Percentiles rank a stretch among this genome's conserved stretches.
phyloP scores from a whole-genome alignment of 306 rosid species.

The Begonia loranthoides region DNA sequence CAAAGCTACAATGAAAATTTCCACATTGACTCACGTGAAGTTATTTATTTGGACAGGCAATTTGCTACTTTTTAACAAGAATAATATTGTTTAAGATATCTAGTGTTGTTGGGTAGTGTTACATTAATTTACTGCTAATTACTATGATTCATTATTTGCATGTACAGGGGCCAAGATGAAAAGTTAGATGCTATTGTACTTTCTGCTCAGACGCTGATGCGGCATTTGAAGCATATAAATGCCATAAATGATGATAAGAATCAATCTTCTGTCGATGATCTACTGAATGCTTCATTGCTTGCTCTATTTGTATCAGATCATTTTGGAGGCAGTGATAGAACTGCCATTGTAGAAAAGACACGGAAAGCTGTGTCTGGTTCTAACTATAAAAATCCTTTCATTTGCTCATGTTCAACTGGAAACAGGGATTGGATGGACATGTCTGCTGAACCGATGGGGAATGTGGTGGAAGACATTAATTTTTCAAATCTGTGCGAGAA shows the following conservation, averaged over 20 bases:
- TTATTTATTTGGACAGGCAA: slow-evolving; percentile 78
- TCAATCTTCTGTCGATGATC: slow-evolving; percentile 27
- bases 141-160: slow-evolving; percentile 10
- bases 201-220: slow-evolving; percentile 63
- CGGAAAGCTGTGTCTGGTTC: slow-evolving; percentile 80
- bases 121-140: no score
- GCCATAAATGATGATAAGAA: slow-evolving; percentile 25
- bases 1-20: slow-evolving; percentile 58
- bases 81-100: no score
- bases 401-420: slow-evolving; percentile 87
- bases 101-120: no score
- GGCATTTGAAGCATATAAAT: slow-evolving; percentile 48
- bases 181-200: slow-evolving; percentile 58
- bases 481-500: slow-evolving; percentile 62
- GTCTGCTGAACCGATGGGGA: slow-evolving; percentile 23
- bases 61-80: background rate
- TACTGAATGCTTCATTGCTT: slow-evolving; percentile 64
- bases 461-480: slow-evolving; percentile 34
- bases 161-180: slow-evolving; percentile 67
- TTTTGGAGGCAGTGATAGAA: slow-evolving; percentile 90
- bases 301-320: slow-evolving; percentile 97
- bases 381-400: slow-evolving; percentile 78
- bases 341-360: slow-evolving; percentile 55
- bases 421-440: slow-evolving; percentile 25
- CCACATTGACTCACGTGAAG: slow-evolving; percentile 76